Base-by-base conservation (phyloP, 257 asterid species). In the Solanum ossicruentum region DNA sequence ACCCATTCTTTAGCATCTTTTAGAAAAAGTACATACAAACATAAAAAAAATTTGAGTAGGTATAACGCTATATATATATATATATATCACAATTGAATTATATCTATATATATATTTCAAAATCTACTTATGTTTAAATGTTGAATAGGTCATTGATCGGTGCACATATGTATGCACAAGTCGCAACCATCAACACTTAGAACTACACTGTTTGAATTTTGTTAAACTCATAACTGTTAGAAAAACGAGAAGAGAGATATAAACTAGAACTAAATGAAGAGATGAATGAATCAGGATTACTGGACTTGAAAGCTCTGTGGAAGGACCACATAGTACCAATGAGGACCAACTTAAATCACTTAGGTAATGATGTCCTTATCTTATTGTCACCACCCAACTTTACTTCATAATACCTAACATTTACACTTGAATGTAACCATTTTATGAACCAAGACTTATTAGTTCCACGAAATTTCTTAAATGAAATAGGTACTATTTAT, bases 261-360 rank as follows among this genome's bases (percentile, higher is more conserved):
- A 8, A 95, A 98, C 99, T 95, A 89, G 84, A 7, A 52, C 86
- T 86, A 81, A 91, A 88, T 78, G 32, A 56, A 87, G 90, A 82
- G 85, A 94, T 71, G 93, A 95, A 97, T 77, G 96, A 89, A 69
- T 97, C 98, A 77, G 99, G 98, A 49, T 82, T 73, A 45, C 70
- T 16, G 79, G 93, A 88, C 89, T 94, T 95, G 94, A 93, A 95
- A 85, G 98, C 98, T 71, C 89, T 85, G 85, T 95, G 96, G 81
- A 97, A 97, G 71, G 98, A 88, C 93, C 92, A 90, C 99, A 97
- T 97, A 28, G 91, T 93, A 41, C 99, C 98, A 83, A 96, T 90
- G 83, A 92, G 43, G 99, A 98, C 97, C 94, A 95, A 0, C 99
- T 98, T 23, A 93, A 90, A 89, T 96, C 99, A 82, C 99, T 98